Conservation (phyloP, 345 rosid species). For the Eucalyptus tenuipes region DNA sequence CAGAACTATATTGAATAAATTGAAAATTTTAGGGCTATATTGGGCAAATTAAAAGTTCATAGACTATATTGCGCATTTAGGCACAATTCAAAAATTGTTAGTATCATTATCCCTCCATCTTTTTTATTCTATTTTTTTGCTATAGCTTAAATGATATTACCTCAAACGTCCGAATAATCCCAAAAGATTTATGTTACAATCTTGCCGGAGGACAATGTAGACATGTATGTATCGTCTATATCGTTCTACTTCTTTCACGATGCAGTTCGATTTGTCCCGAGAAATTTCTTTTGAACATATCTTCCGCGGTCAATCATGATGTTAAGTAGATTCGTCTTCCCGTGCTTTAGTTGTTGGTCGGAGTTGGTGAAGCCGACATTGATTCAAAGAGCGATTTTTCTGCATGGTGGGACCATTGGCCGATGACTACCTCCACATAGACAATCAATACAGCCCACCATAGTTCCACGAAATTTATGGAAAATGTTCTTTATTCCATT, state of each 20-base stretch:
- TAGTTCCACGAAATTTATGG: background rate
- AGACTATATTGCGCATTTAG: too few relatives aligned
- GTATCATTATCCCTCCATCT: too few relatives aligned
- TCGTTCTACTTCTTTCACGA: background rate
- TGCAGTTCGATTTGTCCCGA: background rate
- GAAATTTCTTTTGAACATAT: background rate
- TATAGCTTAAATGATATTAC: background rate
- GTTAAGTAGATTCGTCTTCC: background rate
- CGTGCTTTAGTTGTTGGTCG: background rate
- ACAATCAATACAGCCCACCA: background rate
- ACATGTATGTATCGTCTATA: background rate
- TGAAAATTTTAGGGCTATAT: too few relatives aligned
- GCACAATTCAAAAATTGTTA: too few relatives aligned
- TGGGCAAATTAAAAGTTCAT: too few relatives aligned
- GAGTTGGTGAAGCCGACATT: background rate
- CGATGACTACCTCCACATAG: background rate
- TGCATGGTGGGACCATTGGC: background rate
- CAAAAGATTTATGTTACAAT: background rate
- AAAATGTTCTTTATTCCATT: background rate
- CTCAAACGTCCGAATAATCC: background rate
- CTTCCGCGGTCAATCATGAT: background rate
- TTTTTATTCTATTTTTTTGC: background rate
- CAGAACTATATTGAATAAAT: too few relatives aligned
- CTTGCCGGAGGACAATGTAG: background rate
- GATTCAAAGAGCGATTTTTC: background rate